Percentiles rank a stretch among this genome's conserved stretches.
phyloP scores from a whole-genome alignment of 148 eudicot species.

The Silene uniflora region DNA sequence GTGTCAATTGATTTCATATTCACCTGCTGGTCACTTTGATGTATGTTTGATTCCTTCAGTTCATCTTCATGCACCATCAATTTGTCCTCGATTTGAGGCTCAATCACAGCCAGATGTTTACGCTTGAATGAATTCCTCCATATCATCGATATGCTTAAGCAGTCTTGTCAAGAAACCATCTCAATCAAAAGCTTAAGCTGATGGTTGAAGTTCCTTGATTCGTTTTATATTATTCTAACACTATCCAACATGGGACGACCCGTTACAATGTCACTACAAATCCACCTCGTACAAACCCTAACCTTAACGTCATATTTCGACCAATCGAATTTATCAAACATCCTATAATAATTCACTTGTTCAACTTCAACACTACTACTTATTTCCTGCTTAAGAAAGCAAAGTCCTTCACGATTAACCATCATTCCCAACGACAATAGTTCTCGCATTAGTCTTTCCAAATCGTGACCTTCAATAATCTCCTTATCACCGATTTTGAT shows the following conservation, averaged over 20 bases:
- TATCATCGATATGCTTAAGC: not conserved
- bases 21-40: not conserved
- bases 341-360: not conserved
- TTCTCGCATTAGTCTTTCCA: not conserved
- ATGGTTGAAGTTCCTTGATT: too few species aligned
- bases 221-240: too few species aligned
- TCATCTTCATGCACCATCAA: not conserved
- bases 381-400: not conserved
- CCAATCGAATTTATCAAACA: constrained; percentile 2
- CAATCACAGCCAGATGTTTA: not conserved
- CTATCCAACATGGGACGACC: not conserved
- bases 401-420: constrained; percentile 5
- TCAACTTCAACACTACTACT: not conserved
- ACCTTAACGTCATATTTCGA: not conserved
- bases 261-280: not conserved
- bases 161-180: too few species aligned
- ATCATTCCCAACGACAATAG: not conserved
- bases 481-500: not conserved
- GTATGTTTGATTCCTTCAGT: too few species aligned
- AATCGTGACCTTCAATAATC: not conserved
- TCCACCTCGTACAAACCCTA: not conserved
- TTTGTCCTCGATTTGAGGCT: not conserved
- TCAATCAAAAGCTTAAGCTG: too few species aligned
- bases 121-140: not conserved
- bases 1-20: too few species aligned